Evolutionary conservation across 2,329 filamentous ascomycete genomes (phyloP).

Genomic region (Colletotrichum sp.): DNA sequence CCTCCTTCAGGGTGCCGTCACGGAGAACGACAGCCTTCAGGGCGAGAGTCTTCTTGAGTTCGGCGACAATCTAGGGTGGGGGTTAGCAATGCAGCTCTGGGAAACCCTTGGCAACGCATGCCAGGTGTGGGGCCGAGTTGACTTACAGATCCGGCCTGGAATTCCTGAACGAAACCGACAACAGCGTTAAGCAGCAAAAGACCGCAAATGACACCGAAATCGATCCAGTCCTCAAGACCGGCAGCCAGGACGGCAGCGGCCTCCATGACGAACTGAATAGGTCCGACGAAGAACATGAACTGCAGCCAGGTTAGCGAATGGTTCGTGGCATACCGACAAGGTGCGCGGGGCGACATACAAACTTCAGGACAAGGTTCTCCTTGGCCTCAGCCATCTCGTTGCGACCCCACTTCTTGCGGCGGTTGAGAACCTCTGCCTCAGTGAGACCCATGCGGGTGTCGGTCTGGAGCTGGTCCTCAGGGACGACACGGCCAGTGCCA

Average conservation of each 20-base stretch:
- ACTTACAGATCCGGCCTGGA: constrained; percentile 74
- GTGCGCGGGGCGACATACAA: constrained; percentile 43
- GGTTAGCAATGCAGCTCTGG: neutral
- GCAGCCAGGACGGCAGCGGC: constrained; percentile 80
- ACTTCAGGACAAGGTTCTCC: constrained; percentile 84
- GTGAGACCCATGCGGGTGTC: constrained; percentile 76
- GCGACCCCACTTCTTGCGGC: constrained; percentile 73
- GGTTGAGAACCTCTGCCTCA: constrained; percentile 67
- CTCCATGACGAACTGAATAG: constrained; percentile 95
- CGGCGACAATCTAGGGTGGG: constrained; percentile 72
- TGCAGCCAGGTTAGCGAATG: neutral
- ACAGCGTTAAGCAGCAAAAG: constrained; percentile 83
- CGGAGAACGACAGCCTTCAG: constrained; percentile 88
- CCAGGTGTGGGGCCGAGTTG: neutral
- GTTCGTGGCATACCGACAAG: neutral
- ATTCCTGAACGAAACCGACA: constrained; percentile 90
- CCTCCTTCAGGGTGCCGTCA: constrained; percentile 77
- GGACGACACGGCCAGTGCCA: constrained; percentile 65
- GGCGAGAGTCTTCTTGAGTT: constrained; percentile 88
- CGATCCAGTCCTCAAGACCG: constrained; percentile 87
- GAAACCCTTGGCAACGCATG: constrained; percentile 17
- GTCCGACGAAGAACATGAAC: constrained; percentile 80
- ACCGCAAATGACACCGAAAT: constrained; percentile 90
- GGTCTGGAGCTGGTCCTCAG: constrained; percentile 80
- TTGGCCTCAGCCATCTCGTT: constrained; percentile 94